Evolutionary conservation across 129 eudicot genomes (phyloP).

Genomic region (Arctium lappa): DNA sequence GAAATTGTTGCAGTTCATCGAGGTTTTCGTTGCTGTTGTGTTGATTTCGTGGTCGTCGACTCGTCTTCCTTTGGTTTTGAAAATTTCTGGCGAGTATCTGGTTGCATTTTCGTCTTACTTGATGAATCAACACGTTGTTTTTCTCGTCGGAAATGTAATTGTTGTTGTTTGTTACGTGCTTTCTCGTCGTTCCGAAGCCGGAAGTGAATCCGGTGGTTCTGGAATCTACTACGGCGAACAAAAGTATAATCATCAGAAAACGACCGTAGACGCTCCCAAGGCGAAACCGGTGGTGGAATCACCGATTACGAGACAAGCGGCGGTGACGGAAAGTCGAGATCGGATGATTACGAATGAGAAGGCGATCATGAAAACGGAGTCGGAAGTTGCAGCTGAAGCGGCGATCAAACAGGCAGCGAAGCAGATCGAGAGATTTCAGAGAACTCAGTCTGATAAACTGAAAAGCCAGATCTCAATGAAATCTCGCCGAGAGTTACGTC

Average conservation of each 20-base stretch:
- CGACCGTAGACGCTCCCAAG: neutral
- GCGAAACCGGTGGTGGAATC: neutral
- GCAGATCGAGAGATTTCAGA: constrained; percentile 51
- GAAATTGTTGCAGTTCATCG: constrained; percentile 34
- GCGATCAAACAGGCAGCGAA: constrained; percentile 54
- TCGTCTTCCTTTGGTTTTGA: constrained; percentile 33
- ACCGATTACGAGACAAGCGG: neutral
- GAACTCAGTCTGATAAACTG: constrained; percentile 61
- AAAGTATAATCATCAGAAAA: constrained; percentile 6
- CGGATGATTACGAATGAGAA: constrained; percentile 21
- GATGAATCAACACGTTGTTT: constrained; percentile 60
- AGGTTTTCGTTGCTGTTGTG: constrained; percentile 38
- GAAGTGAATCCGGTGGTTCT: constrained; percentile 9
- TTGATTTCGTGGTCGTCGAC: constrained; percentile 69
- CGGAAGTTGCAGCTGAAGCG: constrained; percentile 33
- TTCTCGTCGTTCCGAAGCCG: constrained; percentile 43
- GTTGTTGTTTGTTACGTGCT: constrained; percentile 41
- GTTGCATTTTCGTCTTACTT: constrained; percentile 24
- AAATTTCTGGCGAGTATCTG: constrained; percentile 22
- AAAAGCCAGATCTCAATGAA: constrained; percentile 28
- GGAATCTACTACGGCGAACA: constrained; percentile 28
- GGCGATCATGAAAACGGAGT: constrained; percentile 2
- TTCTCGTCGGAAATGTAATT: constrained; percentile 66
- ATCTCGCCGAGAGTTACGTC: constrained; percentile 40
- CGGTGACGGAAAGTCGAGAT: constrained; percentile 27